A percentile compares a stretch with the other conserved stretches of the same genome.
phyloP scores from a whole-genome alignment of 1,284 basidiomycete species.

The Ganoderma sinense region DNA sequence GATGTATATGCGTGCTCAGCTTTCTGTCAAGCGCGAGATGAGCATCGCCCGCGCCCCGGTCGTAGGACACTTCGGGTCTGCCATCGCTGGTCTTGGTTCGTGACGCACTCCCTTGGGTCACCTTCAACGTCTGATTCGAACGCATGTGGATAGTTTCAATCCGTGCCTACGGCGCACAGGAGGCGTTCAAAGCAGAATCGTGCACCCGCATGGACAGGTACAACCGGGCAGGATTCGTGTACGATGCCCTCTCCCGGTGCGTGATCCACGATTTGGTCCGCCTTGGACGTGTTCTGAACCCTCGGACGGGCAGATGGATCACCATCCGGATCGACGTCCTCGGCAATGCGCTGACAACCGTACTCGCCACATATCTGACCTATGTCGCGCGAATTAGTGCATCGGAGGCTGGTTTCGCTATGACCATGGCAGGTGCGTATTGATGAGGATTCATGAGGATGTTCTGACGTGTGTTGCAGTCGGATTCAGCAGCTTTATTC shows the following conservation, averaged over 20 bases:
- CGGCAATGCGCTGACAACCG: slow-evolving; percentile 56
- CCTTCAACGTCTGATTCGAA: no score
- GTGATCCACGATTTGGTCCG: neutral
- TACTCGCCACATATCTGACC: slow-evolving; percentile 62
- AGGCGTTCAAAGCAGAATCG: slow-evolving; percentile 52
- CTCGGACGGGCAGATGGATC: slow-evolving; percentile 23
- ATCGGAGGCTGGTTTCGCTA: slow-evolving; percentile 55
- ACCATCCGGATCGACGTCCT: slow-evolving; percentile 49
- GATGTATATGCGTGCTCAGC: slow-evolving; percentile 74
- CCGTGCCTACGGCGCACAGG: slow-evolving; percentile 63
- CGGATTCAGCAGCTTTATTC: slow-evolving; percentile 61
- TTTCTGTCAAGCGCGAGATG: slow-evolving; percentile 80
- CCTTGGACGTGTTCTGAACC: neutral
- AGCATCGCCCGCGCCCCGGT: slow-evolving; percentile 73
- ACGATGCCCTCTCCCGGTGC: slow-evolving; percentile 58
- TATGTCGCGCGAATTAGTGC: slow-evolving; percentile 49
- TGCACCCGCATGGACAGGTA: slow-evolving; percentile 55
- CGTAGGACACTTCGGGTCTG: slow-evolving; percentile 74
- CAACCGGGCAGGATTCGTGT: slow-evolving; percentile 53
- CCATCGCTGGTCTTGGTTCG: slow-evolving; percentile 68
- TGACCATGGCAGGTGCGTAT: slow-evolving; percentile 53
- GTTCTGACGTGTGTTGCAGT: slow-evolving; percentile 40
- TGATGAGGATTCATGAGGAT: neutral
- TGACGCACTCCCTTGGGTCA: slow-evolving; percentile 48
- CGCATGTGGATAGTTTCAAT: slow-evolving; percentile 57